Conservation (phyloP, 805 yeast species). For the Candida maltosa region DNA sequence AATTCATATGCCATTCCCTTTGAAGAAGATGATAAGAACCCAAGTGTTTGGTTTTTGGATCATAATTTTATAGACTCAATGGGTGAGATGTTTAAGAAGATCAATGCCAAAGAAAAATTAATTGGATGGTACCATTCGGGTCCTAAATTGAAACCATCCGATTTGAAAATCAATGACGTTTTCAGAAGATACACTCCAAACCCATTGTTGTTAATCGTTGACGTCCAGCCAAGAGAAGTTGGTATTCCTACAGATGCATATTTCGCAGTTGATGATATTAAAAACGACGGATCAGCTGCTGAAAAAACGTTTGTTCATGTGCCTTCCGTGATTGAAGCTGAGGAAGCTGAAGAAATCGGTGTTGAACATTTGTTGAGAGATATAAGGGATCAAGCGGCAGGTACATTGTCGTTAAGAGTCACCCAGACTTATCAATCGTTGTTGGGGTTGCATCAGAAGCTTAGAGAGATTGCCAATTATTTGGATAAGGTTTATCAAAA, state of each 20-base stretch:
- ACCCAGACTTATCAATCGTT: slow-evolving; percentile 88
- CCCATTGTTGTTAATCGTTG: slow-evolving; percentile 86
- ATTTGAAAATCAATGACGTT: slow-evolving; percentile 82
- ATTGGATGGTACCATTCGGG: slow-evolving; percentile 99
- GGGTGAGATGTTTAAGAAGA: slow-evolving; percentile 97
- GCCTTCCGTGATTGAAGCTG: slow-evolving; percentile 91
- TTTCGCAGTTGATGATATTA: slow-evolving; percentile 89
- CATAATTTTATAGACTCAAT: slow-evolving; percentile 93
- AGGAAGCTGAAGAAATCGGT: slow-evolving; percentile 98
- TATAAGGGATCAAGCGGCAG: slow-evolving; percentile 95
- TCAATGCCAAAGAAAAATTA: slow-evolving; percentile 92
- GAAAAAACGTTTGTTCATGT: slow-evolving; percentile 91
- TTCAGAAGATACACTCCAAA: slow-evolving; percentile 79
- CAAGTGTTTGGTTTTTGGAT: slow-evolving; percentile 94
- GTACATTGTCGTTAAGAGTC: slow-evolving; percentile 79
- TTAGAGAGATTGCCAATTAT: slow-evolving; percentile 74
- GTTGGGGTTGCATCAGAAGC: slow-evolving; percentile 77
- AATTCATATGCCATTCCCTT: slow-evolving; percentile 97
- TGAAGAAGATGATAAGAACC: slow-evolving; percentile 91
- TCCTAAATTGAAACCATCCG: slow-evolving; percentile 85
- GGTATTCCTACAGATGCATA: slow-evolving; percentile 97
- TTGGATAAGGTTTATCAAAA: slow-evolving; percentile 69
- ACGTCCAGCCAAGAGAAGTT: slow-evolving; percentile 78
- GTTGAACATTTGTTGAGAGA: slow-evolving; percentile 95
- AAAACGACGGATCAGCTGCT: slow-evolving; percentile 91